A percentile compares a stretch with the other conserved stretches of the same genome.
Evolutionary conservation across 2,329 filamentous ascomycete genomes (phyloP).

Genomic region (Cryphonectria naterciae): DNA sequence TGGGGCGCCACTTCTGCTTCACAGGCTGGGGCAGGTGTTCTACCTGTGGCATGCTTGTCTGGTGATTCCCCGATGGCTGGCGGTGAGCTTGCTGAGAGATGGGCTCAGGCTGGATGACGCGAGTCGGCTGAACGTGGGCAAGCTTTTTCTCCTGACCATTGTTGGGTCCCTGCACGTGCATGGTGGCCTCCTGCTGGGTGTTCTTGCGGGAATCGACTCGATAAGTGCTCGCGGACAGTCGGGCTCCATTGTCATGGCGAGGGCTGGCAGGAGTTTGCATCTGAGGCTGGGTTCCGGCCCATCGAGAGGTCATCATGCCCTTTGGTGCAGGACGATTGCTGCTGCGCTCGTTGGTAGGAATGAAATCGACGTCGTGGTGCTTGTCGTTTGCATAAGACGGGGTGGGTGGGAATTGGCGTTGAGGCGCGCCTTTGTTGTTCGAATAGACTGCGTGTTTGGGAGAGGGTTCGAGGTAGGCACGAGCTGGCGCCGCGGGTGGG

Average conservation of each 20-base stretch:
- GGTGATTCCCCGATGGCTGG: background rate
- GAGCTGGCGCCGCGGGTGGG: background rate
- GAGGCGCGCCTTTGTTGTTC: background rate
- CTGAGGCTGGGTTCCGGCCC: background rate
- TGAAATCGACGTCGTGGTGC: background rate
- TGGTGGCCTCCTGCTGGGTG: background rate
- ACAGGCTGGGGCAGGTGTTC: background rate
- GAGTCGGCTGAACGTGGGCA: background rate
- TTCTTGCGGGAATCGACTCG: no score
- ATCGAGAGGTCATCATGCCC: constrained; percentile 4
- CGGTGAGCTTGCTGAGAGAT: background rate
- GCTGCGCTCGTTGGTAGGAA: background rate
- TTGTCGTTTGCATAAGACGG: background rate
- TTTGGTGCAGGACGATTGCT: background rate
- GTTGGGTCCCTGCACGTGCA: background rate
- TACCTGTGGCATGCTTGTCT: background rate
- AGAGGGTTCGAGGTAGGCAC: background rate
- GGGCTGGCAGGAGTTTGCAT: background rate
- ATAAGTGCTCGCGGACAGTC: background rate
- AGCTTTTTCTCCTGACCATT: background rate
- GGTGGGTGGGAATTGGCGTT: background rate
- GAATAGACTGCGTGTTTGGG: background rate
- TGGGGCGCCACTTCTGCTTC: constrained; percentile 20
- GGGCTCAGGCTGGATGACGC: background rate
- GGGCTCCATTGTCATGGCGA: background rate